Evolutionary conservation across 371 early-diverging fungal genomes (phyloP).

Genomic region (Thermomucor indicae-seudaticae): DNA sequence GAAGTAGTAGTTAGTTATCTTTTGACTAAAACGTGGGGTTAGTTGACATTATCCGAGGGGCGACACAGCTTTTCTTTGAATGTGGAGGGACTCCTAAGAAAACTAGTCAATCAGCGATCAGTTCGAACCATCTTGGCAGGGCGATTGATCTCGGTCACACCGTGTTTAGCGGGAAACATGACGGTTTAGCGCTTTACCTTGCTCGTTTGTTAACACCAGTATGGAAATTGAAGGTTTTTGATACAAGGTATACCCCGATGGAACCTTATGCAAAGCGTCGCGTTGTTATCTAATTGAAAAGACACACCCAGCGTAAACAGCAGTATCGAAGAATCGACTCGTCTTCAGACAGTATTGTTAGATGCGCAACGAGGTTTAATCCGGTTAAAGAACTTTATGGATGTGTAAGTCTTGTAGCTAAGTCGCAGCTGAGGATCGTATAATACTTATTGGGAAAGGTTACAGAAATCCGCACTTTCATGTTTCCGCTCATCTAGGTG

Average conservation of each 20-base stretch:
- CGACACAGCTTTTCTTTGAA: constrained; percentile 51
- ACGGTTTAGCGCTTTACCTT: constrained; percentile 78
- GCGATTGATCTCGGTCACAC: constrained; percentile 46
- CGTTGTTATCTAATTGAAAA: no score
- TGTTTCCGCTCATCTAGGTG: constrained; percentile 17
- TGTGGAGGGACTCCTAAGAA: constrained; percentile 59
- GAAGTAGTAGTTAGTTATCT: neutral
- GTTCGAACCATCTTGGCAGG: constrained; percentile 42
- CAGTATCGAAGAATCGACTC: no score
- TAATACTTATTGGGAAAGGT: neutral
- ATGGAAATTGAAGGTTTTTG: constrained; percentile 64
- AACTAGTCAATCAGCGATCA: constrained; percentile 2
- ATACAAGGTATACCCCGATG: constrained; percentile 15
- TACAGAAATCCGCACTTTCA: constrained; percentile 28
- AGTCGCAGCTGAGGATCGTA: no score
- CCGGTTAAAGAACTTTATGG: constrained; percentile 48
- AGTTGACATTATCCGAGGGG: constrained; percentile 22
- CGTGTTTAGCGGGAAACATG: constrained; percentile 63
- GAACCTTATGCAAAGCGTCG: no score
- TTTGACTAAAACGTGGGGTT: neutral
- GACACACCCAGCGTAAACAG: no score
- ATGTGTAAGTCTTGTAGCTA: constrained; percentile 31
- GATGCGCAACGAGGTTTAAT: constrained; percentile 42
- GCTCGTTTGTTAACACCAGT: constrained; percentile 69
- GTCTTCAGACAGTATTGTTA: no score